Percentiles rank a stretch among this genome's conserved stretches.
Conservation (phyloP, 345 rosid genomes). For the Bruguiera sexangula region DNA sequence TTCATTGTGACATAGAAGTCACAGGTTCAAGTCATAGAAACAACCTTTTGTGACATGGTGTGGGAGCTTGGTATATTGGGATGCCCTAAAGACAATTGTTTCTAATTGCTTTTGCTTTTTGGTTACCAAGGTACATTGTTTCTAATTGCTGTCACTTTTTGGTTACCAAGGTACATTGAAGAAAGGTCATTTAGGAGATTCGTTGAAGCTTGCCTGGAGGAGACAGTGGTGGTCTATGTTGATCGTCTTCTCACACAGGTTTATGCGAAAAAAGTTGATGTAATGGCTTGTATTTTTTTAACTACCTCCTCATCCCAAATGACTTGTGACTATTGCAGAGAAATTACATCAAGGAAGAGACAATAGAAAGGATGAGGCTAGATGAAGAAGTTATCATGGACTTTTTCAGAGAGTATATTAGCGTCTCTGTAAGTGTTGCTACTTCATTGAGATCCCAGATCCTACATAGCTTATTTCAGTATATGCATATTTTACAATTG, state of each 20-base stretch:
- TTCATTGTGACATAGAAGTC: too few species aligned
- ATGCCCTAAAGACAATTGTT: neutral
- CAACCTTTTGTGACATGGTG: too few species aligned
- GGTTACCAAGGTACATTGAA: conserved; percentile 72
- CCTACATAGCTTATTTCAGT: neutral
- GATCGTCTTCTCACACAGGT: conserved; percentile 95
- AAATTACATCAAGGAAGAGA: conserved; percentile 91
- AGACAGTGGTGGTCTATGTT: conserved; percentile 75
- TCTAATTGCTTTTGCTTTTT: neutral
- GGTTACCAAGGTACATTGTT: conserved; percentile 4
- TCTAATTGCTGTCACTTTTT: conserved; percentile 20
- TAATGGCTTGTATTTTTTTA: neutral
- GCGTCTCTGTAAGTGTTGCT: conserved; percentile 63
- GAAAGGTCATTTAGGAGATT: conserved; percentile 95
- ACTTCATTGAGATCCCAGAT: neutral
- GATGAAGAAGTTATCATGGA: conserved; percentile 98
- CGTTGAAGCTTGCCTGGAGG: conserved; percentile 95
- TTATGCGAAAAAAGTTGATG: conserved; percentile 1
- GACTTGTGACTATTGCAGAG: conserved; percentile 43
- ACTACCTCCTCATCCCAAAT: conserved; percentile 9
- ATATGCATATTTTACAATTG: neutral
- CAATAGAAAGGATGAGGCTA: conserved; percentile 90
- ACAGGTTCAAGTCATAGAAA: too few species aligned
- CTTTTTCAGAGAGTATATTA: conserved; percentile 92
- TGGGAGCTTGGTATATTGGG: too few species aligned